A percentile compares a stretch with the other conserved stretches of the same genome.
Evolutionary conservation across 169 alveolate species (phyloP).

Genomic region (Condylostoma magnum): DNA sequence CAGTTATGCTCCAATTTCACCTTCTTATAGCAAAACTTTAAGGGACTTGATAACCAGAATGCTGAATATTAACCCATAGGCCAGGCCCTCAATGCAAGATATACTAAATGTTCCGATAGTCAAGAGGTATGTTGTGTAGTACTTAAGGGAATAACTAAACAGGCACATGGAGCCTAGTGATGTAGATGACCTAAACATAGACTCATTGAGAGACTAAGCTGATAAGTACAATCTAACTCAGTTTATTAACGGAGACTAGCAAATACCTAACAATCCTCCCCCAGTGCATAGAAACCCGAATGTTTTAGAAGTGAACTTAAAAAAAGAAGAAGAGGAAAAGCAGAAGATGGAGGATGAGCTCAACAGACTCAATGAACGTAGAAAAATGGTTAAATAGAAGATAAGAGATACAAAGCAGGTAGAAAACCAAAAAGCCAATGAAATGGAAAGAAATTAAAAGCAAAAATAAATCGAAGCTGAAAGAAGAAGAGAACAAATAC

Average conservation of each 20-base stretch:
- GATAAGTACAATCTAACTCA: slow-evolving; percentile 60
- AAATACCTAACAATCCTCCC: slow-evolving; percentile 29
- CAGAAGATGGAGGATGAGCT: slow-evolving; percentile 34
- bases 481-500: slow-evolving; percentile 6
- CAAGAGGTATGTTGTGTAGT: slow-evolving; percentile 59
- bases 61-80: slow-evolving; percentile 73
- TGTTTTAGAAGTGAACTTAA: slow-evolving; percentile 42
- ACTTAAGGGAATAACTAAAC: slow-evolving; percentile 64
- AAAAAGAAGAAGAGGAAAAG: slow-evolving; percentile 46
- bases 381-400: too few relatives aligned
- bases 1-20: slow-evolving; percentile 72
- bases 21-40: slow-evolving; percentile 66
- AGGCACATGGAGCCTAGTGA: slow-evolving; percentile 61
- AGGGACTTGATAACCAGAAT: slow-evolving; percentile 75
- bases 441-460: slow-evolving; percentile 35
- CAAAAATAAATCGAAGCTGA: background rate
- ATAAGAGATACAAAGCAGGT: slow-evolving; percentile 46
- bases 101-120: slow-evolving; percentile 75
- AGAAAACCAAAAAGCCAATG: slow-evolving; percentile 44
- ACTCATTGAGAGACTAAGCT: slow-evolving; percentile 77
- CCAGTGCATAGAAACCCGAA: slow-evolving; percentile 14
- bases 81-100: slow-evolving; percentile 80
- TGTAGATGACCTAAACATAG: slow-evolving; percentile 75
- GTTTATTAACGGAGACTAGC: slow-evolving; percentile 17
- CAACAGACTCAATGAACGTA: background rate